Percentiles rank a stretch among this genome's conserved stretches.
Evolutionary conservation across 176 grass and related monocot species (phyloP).

Genomic region (Carex pumila): DNA sequence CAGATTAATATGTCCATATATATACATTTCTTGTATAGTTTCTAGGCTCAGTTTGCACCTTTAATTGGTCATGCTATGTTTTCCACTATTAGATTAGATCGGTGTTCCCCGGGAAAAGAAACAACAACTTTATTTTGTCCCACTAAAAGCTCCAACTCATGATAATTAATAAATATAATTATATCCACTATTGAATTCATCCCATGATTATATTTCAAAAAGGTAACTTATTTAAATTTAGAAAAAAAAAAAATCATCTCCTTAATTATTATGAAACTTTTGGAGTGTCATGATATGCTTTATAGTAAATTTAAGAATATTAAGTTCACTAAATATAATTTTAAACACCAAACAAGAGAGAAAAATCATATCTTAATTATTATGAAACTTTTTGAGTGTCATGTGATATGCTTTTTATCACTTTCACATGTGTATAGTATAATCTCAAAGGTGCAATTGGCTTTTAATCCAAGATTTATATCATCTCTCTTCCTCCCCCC

Average conservation of each 20-base stretch:
- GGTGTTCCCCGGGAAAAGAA: neutral
- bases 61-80: neutral
- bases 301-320: too few species aligned
- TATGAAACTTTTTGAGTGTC: neutral
- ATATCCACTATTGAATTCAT: neutral
- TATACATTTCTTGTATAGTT: neutral
- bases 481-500: neutral
- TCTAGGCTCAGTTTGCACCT: neutral
- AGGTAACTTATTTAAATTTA: too few species aligned
- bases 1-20: too few species aligned
- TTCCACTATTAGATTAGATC: neutral
- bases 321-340: too few species aligned
- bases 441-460: neutral
- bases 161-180: neutral
- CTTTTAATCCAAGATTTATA: neutral
- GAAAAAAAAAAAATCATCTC: neutral
- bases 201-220: neutral
- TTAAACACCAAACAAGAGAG: too few species aligned
- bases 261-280: too few species aligned
- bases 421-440: neutral
- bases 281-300: too few species aligned
- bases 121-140: neutral
- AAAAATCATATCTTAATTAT: neutral
- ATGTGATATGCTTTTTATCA: neutral
- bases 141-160: neutral